Percentiles rank a stretch among this genome's conserved stretches.
phyloP scores from a whole-genome alignment of 192 early-diverging fungal species.

The Lobosporangium transversale region DNA sequence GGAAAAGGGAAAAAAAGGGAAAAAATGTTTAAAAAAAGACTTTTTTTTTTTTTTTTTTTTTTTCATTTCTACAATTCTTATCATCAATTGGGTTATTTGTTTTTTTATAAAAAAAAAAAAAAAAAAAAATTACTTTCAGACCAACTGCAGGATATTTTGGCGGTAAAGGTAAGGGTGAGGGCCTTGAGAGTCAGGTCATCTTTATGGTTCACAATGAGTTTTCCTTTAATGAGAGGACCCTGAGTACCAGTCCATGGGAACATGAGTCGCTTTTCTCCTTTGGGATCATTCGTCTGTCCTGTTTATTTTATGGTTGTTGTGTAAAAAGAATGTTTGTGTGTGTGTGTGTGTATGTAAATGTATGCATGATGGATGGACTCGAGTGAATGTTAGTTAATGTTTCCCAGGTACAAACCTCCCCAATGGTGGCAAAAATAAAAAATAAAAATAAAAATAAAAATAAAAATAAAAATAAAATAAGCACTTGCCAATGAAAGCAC shows the following conservation, averaged over 20 bases:
- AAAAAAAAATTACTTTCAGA: slow-evolving; percentile 20
- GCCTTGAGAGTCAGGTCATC: slow-evolving; percentile 42
- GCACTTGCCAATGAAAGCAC: slow-evolving; percentile 36
- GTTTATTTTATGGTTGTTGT: background rate
- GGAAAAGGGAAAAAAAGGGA: background rate
- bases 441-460: background rate
- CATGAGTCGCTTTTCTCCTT: slow-evolving; percentile 28
- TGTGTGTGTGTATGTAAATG: too few relatives aligned
- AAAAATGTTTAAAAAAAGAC: background rate
- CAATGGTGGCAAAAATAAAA: background rate
- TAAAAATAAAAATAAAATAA: background rate
- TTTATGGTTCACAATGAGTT: slow-evolving; percentile 32
- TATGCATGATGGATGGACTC: too few relatives aligned
- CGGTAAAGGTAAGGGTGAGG: slow-evolving; percentile 31
- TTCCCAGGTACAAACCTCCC: too few relatives aligned
- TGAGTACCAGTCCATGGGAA: slow-evolving; percentile 49
- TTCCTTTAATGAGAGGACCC: slow-evolving; percentile 44
- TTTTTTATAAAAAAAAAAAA: background rate
- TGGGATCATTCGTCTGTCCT: slow-evolving; percentile 31
- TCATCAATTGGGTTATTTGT: background rate
- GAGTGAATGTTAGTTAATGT: too few relatives aligned
- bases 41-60: background rate
- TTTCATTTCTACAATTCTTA: too few relatives aligned
- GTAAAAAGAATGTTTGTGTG: background rate
- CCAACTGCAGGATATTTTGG: slow-evolving; percentile 39